These are phyloP conservation scores for Neonectria magnoliae DNA, from an alignment of 2,329 filamentous ascomycete genomes.

Conservation along the genomic window DNA sequence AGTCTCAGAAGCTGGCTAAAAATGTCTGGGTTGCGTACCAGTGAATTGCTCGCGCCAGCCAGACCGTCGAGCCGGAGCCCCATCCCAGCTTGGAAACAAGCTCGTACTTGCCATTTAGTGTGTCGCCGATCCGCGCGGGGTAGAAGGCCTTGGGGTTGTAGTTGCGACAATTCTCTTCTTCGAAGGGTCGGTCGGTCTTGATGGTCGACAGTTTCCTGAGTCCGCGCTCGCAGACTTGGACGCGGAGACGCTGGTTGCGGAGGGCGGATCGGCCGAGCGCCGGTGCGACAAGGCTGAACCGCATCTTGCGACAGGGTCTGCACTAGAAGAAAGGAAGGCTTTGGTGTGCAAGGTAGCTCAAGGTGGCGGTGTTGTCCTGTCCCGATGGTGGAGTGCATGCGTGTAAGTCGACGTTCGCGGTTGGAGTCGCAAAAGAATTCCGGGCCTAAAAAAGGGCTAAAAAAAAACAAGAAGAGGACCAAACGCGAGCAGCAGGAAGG, in stretches of 20 bases:
- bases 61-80: slow-evolving; percentile 52
- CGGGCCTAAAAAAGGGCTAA: background rate
- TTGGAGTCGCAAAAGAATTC: background rate
- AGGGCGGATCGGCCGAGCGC: slow-evolving; percentile 20
- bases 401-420: background rate
- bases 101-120: slow-evolving; percentile 48
- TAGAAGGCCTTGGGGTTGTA: slow-evolving; percentile 45
- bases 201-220: slow-evolving; percentile 26
- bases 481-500: background rate
- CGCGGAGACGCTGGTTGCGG: slow-evolving; percentile 14
- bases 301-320: slow-evolving; percentile 16
- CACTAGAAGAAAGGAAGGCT: background rate
- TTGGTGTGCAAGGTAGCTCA: background rate
- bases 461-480: background rate
- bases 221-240: slow-evolving; percentile 5
- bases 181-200: slow-evolving; percentile 23
- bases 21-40: slow-evolving; percentile 34
- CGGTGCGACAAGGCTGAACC: slow-evolving; percentile 23
- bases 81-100: slow-evolving; percentile 51
- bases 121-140: slow-evolving; percentile 46
- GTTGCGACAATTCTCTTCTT: slow-evolving; percentile 39
- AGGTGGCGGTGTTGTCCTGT: background rate
- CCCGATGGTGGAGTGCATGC: background rate
- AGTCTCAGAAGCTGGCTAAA: background rate
- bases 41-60: slow-evolving; percentile 46